Base-by-base conservation (phyloP, 2,329 filamentous ascomycete species). In the Esteya vermicola region DNA sequence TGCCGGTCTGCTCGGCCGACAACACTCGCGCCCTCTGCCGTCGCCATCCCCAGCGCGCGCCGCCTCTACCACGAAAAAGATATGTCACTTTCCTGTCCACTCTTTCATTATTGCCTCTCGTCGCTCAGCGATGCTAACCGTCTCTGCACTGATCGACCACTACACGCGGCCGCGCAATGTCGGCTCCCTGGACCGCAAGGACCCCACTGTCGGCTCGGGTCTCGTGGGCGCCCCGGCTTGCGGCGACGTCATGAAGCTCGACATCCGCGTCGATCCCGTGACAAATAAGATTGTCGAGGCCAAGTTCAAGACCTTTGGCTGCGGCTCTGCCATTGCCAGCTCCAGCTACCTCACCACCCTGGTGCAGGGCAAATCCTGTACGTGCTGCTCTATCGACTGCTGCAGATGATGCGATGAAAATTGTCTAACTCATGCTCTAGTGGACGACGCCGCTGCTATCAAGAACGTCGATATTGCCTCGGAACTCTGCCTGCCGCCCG, bases 391-490 rank as follows among this genome's bases (percentile, higher is more conserved):
- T 14, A 2, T 21, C 38, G 8, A 18, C 25, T 18, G 9, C 14
- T n/a, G 3, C 6, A 18, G 16, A 23, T 22, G n/a, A n/a, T n/a
- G n/a, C n/a, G n/a, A 4, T 8, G 9, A 28, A n/a, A n/a, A 14
- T 14, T 9, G 18, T 20, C 38, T 43, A 9, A 42, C 32, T 3
- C 4, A 1, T 21, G 10, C 36, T 21, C 9, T n/a, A 45, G 64
- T 98, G 49, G 91, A 98, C 52, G 85, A 98, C 59, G 91, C 93
- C 26, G 78, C 79, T 40, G 81, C 82, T 64, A 84, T 98, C 52
- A 81, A 85, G 67, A 98, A 98, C 64, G 94, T 89, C 4, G 88
- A 98, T 64, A 98, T 98, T 57, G 91, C 91, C 28, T 93, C 93
- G 69, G 93, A 98, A 65, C 69, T 95, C 42, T 91, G 85, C 56